A percentile compares a stretch with the other conserved stretches of the same genome.
Conservation (phyloP, 2,329 filamentous ascomycete genomes). For the Fusarium verrucosum region DNA sequence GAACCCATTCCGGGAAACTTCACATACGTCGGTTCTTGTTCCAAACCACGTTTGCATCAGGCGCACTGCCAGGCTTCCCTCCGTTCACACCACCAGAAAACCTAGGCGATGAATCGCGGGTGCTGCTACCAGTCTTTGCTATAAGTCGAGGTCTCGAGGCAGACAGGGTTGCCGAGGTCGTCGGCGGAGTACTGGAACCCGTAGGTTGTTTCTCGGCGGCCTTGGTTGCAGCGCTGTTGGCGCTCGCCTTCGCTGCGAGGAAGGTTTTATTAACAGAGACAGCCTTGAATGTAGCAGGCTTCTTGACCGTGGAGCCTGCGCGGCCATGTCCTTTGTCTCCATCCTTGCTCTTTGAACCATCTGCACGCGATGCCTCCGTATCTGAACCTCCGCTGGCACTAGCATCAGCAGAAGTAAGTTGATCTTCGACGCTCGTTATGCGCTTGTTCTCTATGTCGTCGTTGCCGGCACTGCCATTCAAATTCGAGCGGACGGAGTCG, state of each 20-base stretch:
- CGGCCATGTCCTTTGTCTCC: slow-evolving; percentile 68
- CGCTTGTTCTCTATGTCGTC: slow-evolving; percentile 67
- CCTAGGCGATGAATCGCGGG: slow-evolving; percentile 61
- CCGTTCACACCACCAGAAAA: slow-evolving; percentile 60
- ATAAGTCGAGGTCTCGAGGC: slow-evolving; percentile 75
- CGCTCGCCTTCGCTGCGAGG: slow-evolving; percentile 73
- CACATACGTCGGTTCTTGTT: slow-evolving; percentile 85
- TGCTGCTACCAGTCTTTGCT: slow-evolving; percentile 74
- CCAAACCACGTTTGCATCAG: slow-evolving; percentile 81
- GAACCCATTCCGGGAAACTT: neutral
- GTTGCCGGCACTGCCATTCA: slow-evolving; percentile 60
- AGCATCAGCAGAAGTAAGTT: slow-evolving; percentile 69
- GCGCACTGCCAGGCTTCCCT: slow-evolving; percentile 67
- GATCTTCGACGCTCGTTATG: slow-evolving; percentile 66
- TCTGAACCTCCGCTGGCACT: slow-evolving; percentile 80
- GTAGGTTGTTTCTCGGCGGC: slow-evolving; percentile 60
- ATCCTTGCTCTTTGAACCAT: slow-evolving; percentile 63
- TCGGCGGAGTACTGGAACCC: slow-evolving; percentile 58
- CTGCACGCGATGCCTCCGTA: slow-evolving; percentile 73
- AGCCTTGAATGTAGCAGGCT: slow-evolving; percentile 81
- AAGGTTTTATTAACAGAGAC: slow-evolving; percentile 89
- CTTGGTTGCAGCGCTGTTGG: slow-evolving; percentile 58
- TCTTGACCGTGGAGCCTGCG: slow-evolving; percentile 71
- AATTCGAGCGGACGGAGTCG: slow-evolving; percentile 53
- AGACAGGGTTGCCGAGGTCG: slow-evolving; percentile 57